Conservation (phyloP, 2,329 filamentous ascomycete species). For the Pseudogymnoascus destructans region DNA sequence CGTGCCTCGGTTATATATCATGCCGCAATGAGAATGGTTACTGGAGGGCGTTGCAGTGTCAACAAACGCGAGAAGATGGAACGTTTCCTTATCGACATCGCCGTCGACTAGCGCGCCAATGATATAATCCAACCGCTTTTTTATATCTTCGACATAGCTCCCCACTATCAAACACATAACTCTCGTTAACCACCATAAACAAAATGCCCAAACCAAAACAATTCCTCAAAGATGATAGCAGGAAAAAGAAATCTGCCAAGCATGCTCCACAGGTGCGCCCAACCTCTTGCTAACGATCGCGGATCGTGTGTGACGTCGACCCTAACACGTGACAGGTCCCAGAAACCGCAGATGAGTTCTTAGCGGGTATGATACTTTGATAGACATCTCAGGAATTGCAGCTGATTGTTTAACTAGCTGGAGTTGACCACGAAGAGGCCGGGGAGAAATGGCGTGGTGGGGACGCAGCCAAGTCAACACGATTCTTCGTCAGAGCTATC, state of each 20-base stretch:
- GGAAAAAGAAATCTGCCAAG: constrained; percentile 29
- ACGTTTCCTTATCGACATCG: neutral
- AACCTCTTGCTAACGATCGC: neutral
- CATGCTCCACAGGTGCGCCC: constrained; percentile 19
- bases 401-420: constrained; percentile 30
- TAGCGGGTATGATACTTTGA: constrained; percentile 35
- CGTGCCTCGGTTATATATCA: neutral
- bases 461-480: constrained; percentile 43
- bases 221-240: constrained; percentile 24
- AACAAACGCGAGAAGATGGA: neutral
- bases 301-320: neutral
- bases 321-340: constrained; percentile 32
- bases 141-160: neutral
- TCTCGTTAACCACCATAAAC: neutral
- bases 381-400: neutral
- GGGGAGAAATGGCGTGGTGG: constrained; percentile 64
- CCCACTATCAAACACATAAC: neutral
- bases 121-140: neutral
- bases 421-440: constrained; percentile 56
- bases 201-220: constrained; percentile 28
- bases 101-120: constrained; percentile 2
- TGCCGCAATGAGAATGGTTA: neutral
- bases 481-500: constrained; percentile 50
- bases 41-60: neutral
- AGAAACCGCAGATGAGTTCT: constrained; percentile 52